Percentiles rank a stretch among this genome's conserved stretches.
phyloP scores from a whole-genome alignment of 2,329 filamentous ascomycete genomes.

The Metarhizium sp. region DNA sequence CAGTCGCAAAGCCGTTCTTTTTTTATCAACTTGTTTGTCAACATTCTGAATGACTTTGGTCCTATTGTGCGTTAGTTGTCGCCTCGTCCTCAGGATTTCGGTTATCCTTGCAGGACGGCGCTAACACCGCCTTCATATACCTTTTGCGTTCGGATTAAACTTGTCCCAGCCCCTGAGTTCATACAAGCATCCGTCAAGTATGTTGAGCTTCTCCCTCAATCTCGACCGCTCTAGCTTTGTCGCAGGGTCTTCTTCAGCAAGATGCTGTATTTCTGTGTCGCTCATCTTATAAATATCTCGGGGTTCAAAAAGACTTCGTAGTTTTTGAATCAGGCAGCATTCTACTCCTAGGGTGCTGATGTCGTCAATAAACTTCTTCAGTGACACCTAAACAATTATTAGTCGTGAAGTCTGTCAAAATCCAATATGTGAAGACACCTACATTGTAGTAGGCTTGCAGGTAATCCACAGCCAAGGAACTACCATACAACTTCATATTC shows the following conservation, averaged over 20 bases:
- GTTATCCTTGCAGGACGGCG: too few species aligned
- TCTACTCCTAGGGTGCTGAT: constrained; percentile 16
- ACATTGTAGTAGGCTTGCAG: constrained; percentile 32
- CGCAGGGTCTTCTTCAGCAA: constrained; percentile 13
- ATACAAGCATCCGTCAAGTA: neutral
- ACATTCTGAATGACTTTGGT: neutral
- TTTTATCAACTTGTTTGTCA: neutral
- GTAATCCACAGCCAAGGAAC: constrained; percentile 20
- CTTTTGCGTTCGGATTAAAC: neutral
- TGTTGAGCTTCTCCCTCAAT: neutral
- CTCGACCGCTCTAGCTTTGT: neutral
- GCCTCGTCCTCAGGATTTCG: neutral
- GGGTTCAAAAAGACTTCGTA: constrained; percentile 12
- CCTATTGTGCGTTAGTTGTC: neutral
- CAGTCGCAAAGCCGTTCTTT: neutral
- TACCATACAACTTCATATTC: constrained; percentile 2
- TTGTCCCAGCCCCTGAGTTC: neutral
- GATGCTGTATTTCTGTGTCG: constrained; percentile 7
- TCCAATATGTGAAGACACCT: neutral
- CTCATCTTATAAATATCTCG: constrained; percentile 11
- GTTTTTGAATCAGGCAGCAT: constrained; percentile 7
- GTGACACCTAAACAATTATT: constrained; percentile 9
- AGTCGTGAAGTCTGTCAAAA: neutral
- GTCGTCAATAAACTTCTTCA: constrained; percentile 12
- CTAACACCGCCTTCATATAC: neutral